These are phyloP conservation scores for Candida piceae DNA, from an alignment of 805 yeast species.

Conservation along the genomic window DNA sequence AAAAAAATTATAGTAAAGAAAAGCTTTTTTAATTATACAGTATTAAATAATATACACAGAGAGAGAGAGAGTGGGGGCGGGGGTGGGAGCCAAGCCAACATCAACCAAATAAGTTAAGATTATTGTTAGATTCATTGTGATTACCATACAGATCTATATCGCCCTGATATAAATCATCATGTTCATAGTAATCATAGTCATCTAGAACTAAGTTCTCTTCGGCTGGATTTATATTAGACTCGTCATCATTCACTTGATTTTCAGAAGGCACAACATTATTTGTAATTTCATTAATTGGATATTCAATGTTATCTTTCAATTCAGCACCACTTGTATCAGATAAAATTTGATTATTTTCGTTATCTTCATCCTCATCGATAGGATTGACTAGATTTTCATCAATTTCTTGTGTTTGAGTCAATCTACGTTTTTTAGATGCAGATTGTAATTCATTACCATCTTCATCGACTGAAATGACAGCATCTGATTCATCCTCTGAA, in stretches of 20 bases:
- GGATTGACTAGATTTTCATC: conserved; percentile 1
- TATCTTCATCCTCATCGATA: not conserved
- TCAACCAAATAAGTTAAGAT: conserved; percentile 16
- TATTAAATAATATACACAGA: not conserved
- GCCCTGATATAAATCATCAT: conserved; percentile 9
- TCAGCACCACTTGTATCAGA: too few species aligned
- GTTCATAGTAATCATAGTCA: conserved; percentile 23
- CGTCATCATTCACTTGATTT: too few species aligned
- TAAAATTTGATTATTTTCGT: not conserved
- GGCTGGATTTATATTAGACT: too few species aligned
- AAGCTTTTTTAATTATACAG: not conserved
- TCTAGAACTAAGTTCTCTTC: not conserved
- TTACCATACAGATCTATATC: conserved; percentile 15
- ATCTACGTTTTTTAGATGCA: conserved; percentile 4
- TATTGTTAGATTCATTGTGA: conserved; percentile 1
- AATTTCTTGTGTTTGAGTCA: not conserved
- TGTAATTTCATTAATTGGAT: not conserved
- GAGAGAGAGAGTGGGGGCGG: too few species aligned
- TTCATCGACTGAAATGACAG: conserved; percentile 3
- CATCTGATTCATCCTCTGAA: conserved; percentile 4
- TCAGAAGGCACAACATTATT: not conserved
- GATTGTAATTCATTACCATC: conserved; percentile 1
- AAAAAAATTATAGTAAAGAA: too few species aligned
- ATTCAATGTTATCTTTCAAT: too few species aligned
- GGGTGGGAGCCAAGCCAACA: too few species aligned